Evolutionary conservation across 2,329 filamentous ascomycete species (phyloP), one percentile per base, ranked within the genome.

Genomic region (Madurella mycetomatis): DNA sequence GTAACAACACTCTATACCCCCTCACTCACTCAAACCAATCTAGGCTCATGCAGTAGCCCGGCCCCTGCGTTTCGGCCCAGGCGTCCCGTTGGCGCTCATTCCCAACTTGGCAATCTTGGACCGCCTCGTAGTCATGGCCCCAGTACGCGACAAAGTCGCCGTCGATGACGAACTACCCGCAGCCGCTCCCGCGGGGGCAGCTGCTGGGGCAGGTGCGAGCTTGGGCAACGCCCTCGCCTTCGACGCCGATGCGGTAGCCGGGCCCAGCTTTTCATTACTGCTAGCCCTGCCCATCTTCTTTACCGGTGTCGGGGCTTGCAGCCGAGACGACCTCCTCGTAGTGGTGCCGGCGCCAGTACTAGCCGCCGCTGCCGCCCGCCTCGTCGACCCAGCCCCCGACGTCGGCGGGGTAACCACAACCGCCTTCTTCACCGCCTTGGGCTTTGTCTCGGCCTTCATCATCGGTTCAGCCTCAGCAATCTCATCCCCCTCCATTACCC

Each of bases 41-140:
- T 7, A 39, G 41, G 41, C 16, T 25, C n/a, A 42, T 1, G 47
- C 25, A 30, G 47, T 54, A 31, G 49, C 32, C 43, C 53, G 41
- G 9, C 59, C 61, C 41, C 57, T 56, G 9, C 62, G 49, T 53
- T 65, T 66, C 15, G 64, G 62, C 17, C 62, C 63, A 15, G 64
- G 64, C 18, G 63, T 66, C 16, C 64, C 64, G 18, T 65, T 65
- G 4, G 49, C 61, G 5, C 60, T 58, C 64, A 66, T 64, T 2
- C 62, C 63, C 54, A 65, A 31, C 47, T 57, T 62, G 41, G 60
- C 56, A 49, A 65, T 56, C 49, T 57, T 51, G 15, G 59, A 56
- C 49, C 62, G 53, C 19, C 59, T 55, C 37, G 62, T 61, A 7
- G 59, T 56, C 58, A 59, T 60, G 2, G 46, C 56, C 9, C 49